Evolutionary conservation across 108 stramenopile genomes (phyloP), one percentile per base, ranked within the genome.

Genomic region (Cyclotella distinguenda): DNA sequence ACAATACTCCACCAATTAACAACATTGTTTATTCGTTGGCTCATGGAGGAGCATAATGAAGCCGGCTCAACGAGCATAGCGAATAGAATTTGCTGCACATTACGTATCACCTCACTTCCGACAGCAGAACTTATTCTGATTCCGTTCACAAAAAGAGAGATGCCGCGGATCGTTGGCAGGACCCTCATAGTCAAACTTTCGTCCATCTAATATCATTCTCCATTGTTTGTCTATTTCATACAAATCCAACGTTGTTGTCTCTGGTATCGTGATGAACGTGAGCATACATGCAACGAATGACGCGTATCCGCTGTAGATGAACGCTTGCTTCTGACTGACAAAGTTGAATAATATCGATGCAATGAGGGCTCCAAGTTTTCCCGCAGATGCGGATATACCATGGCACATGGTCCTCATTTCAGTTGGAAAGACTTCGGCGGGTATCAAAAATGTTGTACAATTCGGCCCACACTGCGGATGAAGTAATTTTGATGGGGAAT

Each of bases 291-390:
- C 89, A 27, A 72, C 60, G 25, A 84, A 78, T 18, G 80, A 77
- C 16, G 84, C 63, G 43, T 78, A 55, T 19, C 89, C 89, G 49
- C 79, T 81, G 32, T 80, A 23, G 1, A 84, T 39, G 43, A 90
- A 90, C 31, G 87, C 39, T 16, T 78, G 49, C n/a, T 58, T 64
- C 10, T 80, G 74, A 9, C 50, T 33, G 30, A 82, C 18, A 39
- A 66, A 60, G 52, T 85, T 77, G 60, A 90, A 90, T 12, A 81
- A 16, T 9, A 90, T 62, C 4, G 89, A 79, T 8, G 89, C 89
- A 27, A 82, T 66, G 25, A 90, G 60, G n/a, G 89, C 89, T 4
- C 89, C 89, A 8, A 78, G 30, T 57, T 90, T 90, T 9, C 89
- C 89, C 22, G 83, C 59, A 1, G 85, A 75, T 8, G 89, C 89